Conservation (phyloP, 495 filamentous ascomycete species). For the Pseudomonodictys pantanalensis region DNA sequence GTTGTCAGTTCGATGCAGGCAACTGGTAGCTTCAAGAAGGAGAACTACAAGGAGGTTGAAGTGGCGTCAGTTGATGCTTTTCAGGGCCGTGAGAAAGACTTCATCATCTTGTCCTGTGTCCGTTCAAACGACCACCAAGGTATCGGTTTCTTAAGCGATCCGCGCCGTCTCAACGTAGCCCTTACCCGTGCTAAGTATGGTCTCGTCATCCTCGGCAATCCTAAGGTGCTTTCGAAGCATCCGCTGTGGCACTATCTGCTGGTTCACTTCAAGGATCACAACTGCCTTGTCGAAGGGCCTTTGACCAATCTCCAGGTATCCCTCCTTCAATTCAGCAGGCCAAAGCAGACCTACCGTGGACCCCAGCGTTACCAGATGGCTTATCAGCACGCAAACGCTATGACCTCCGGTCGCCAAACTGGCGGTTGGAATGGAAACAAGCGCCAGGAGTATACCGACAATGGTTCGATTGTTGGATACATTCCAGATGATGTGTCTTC, state of each 20-base stretch:
- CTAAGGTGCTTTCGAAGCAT: conserved; percentile 96
- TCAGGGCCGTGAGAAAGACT: conserved; percentile 98
- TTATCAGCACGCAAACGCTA: conserved; percentile 64
- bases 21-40: conserved; percentile 94
- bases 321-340: conserved; percentile 89
- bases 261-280: conserved; percentile 94
- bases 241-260: conserved; percentile 96
- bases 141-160: conserved; percentile 98
- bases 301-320: conserved; percentile 92
- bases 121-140: conserved; percentile 99
- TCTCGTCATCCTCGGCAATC: conserved; percentile 93
- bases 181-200: conserved; percentile 96
- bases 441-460: conserved; percentile 72
- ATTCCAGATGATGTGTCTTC: conserved; percentile 97
- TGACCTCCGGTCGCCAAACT: conserved; percentile 49
- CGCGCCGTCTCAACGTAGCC: conserved; percentile 97
- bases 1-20: conserved; percentile 99
- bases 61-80: conserved; percentile 98
- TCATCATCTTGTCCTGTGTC: conserved; percentile 96
- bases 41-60: conserved; percentile 98
- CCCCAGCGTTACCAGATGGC: conserved; percentile 86
- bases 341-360: conserved; percentile 87
- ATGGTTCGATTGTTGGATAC: conserved; percentile 83
- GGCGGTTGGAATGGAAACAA: conserved; percentile 54
- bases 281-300: conserved; percentile 96